Evolutionary conservation across 1,284 basidiomycete species (phyloP).

Genomic region (Pulveroboletus sp.): DNA sequence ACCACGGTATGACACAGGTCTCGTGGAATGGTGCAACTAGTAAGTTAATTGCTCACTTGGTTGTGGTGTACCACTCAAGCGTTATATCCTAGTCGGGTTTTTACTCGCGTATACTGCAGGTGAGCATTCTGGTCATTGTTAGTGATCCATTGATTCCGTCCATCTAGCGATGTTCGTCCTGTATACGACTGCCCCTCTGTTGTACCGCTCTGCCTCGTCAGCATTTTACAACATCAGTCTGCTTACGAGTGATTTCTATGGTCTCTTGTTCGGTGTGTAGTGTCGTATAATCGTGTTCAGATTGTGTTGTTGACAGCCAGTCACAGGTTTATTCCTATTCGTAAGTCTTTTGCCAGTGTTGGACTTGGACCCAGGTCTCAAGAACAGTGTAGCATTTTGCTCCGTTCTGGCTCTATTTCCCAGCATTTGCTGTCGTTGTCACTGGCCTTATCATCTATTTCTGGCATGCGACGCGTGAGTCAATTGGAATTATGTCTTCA

Average conservation of each 20-base stretch:
- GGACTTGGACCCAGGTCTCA: slow-evolving; percentile 16
- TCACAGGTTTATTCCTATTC: slow-evolving; percentile 64
- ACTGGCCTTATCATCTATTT: slow-evolving; percentile 79
- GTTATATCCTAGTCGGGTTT: slow-evolving; percentile 56
- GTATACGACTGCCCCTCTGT: slow-evolving; percentile 81
- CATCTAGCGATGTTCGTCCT: slow-evolving; percentile 73
- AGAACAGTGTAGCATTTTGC: slow-evolving; percentile 57
- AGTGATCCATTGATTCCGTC: slow-evolving; percentile 12
- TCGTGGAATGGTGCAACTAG: slow-evolving; percentile 73
- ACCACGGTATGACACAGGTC: slow-evolving; percentile 59
- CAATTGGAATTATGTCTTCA: background rate
- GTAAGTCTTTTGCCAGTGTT: slow-evolving; percentile 40
- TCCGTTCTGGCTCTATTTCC: slow-evolving; percentile 85
- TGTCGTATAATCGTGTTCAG: background rate
- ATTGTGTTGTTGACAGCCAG: slow-evolving; percentile 10
- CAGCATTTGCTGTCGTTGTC: slow-evolving; percentile 68
- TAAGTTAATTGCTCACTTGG: slow-evolving; percentile 35
- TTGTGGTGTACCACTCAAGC: background rate
- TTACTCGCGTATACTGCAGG: slow-evolving; percentile 71
- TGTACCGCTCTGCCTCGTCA: slow-evolving; percentile 82
- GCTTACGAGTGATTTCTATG: slow-evolving; percentile 83
- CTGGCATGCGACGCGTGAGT: slow-evolving; percentile 78
- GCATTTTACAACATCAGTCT: slow-evolving; percentile 83
- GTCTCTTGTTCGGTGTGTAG: slow-evolving; percentile 72
- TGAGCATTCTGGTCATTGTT: slow-evolving; percentile 26